phyloP scores from a whole-genome alignment of 2,329 filamentous ascomycete genomes.

The Colletotrichum noveboracense region DNA sequence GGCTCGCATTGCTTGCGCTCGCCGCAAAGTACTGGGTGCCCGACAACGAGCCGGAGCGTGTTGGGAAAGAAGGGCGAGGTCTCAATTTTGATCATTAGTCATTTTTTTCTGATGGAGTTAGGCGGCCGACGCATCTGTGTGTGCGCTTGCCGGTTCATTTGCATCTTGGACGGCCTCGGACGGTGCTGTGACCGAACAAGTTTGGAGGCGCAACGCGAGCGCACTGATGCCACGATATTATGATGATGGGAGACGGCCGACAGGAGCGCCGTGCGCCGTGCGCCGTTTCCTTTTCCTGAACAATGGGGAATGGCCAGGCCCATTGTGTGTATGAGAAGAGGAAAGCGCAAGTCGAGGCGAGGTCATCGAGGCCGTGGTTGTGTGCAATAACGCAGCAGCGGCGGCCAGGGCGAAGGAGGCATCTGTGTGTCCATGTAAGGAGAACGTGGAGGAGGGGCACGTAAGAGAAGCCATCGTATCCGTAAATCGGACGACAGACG shows the following conservation, averaged over 20 bases:
- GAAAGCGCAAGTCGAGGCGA: neutral
- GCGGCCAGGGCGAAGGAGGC: neutral
- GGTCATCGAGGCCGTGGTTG: neutral
- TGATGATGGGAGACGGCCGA: neutral
- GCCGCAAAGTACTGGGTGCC: neutral
- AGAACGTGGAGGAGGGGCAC: neutral
- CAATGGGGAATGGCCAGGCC: neutral
- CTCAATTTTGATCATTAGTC: neutral
- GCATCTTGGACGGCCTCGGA: conserved; percentile 17
- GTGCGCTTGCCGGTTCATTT: neutral
- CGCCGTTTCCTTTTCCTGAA: neutral
- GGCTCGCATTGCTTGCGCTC: neutral
- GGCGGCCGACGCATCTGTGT: neutral
- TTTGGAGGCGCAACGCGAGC: conserved; percentile 14
- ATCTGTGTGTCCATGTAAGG: neutral
- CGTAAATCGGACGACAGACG: neutral
- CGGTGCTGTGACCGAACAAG: conserved; percentile 18
- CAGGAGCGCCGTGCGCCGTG: conserved; percentile 4
- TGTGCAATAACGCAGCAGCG: neutral
- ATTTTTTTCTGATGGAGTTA: neutral
- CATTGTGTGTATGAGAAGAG: neutral
- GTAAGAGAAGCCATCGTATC: neutral
- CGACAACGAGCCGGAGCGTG: neutral
- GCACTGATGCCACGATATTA: conserved; percentile 9
- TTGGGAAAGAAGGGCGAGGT: neutral